Conservation (phyloP, 1,284 basidiomycete species). For the Ustilago nuda region DNA sequence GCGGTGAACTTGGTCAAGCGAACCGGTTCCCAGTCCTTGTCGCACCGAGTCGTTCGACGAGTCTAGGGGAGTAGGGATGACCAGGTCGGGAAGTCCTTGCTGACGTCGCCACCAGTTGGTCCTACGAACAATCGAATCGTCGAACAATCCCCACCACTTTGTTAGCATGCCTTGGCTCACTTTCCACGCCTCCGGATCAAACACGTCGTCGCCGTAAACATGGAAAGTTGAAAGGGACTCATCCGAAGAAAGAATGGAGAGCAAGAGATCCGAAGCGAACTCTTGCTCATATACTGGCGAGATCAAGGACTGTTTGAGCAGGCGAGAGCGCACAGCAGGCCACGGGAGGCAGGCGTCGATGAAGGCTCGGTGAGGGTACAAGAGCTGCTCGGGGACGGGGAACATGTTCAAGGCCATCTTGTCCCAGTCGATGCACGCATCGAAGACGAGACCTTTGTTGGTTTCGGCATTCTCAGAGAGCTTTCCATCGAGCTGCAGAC, state of each 20-base stretch:
- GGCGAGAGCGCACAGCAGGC: conserved; percentile 44
- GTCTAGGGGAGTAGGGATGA: not conserved
- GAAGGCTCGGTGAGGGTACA: conserved; percentile 47
- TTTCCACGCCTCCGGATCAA: conserved; percentile 54
- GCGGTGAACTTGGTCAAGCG: conserved; percentile 29
- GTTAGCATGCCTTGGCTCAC: conserved; percentile 31
- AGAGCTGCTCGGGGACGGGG: conserved; percentile 34
- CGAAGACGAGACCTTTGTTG: conserved; percentile 38
- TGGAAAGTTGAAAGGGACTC: conserved; percentile 30
- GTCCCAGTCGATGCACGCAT: conserved; percentile 36
- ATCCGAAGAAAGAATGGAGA: conserved; percentile 28
- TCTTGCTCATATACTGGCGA: conserved; percentile 43
- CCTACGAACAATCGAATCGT: conserved; percentile 36
- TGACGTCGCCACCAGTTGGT: conserved; percentile 57
- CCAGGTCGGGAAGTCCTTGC: conserved; percentile 29
- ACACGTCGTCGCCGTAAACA: conserved; percentile 49
- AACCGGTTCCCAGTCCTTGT: conserved; percentile 41
- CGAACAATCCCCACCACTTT: conserved; percentile 57
- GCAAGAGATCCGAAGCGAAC: conserved; percentile 38
- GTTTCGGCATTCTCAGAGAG: not conserved
- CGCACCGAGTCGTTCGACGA: conserved; percentile 13
- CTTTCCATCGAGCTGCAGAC: conserved; percentile 27
- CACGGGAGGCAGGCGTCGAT: conserved; percentile 50
- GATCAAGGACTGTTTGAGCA: conserved; percentile 40
- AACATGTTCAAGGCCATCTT: conserved; percentile 34